Percentiles rank a stretch among this genome's conserved stretches.
phyloP scores from a whole-genome alignment of 2,329 filamentous ascomycete species.

The Pseudogymnoascus sp. region DNA sequence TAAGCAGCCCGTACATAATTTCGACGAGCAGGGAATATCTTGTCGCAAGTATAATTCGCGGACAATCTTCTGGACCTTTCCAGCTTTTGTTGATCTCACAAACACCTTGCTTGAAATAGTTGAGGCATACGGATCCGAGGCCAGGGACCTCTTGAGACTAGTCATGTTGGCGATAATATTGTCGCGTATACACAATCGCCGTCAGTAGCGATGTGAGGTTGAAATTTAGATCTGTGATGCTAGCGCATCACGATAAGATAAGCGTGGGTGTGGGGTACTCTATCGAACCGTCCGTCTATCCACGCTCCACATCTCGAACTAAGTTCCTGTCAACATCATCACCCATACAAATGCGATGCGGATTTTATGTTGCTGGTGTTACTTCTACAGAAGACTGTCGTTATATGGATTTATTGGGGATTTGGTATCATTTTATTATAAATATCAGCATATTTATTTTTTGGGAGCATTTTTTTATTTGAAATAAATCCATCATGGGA shows the following conservation, averaged over 20 bases:
- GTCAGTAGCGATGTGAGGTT: not conserved
- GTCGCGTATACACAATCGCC: not conserved
- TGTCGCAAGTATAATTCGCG: conserved; percentile 90
- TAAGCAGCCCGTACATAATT: conserved; percentile 71
- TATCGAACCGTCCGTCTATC: not conserved
- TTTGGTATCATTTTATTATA: not conserved
- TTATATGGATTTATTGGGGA: not conserved
- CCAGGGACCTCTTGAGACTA: conserved; percentile 52
- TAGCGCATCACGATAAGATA: conserved; percentile 8
- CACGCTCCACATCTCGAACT: not conserved
- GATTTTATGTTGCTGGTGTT: not conserved
- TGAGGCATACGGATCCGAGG: conserved; percentile 46
- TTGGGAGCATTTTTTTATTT: not conserved
- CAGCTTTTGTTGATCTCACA: conserved; percentile 85
- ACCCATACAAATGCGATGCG: not conserved
- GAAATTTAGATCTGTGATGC: conserved; percentile 9
- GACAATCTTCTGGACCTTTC: conserved; percentile 98
- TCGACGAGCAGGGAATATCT: conserved; percentile 95
- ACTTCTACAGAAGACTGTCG: not conserved
- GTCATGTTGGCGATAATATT: conserved; percentile 41
- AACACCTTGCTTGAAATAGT: conserved; percentile 95
- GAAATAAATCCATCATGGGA: not conserved
- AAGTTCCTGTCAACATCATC: not conserved
- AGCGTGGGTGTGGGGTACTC: not conserved
- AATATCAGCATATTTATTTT: not conserved